Evolutionary conservation across 257 asterid genomes (phyloP), one percentile per base, ranked within the genome.

Genomic region (Leptodermis oblonga): DNA sequence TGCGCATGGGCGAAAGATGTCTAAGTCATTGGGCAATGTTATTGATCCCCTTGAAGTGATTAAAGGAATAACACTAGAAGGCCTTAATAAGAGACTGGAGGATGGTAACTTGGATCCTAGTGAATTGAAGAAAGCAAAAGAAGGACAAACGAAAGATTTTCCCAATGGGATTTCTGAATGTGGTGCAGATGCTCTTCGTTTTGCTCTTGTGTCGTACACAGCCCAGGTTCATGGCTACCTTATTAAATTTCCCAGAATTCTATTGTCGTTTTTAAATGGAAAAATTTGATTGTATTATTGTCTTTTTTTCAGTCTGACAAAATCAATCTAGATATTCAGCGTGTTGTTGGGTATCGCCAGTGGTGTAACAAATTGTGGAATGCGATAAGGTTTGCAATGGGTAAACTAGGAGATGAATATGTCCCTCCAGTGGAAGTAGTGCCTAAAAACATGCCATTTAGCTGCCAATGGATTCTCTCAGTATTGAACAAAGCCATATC

Each of bases 1-100:
- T 85, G 96, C 99, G 0, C 99, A 90, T 79, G 99, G 99, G 49
- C 97, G 97, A 72, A 93, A 93, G 84, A 93, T 93, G 98, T 93
- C 98, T 17, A 93, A 93, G 83, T 90, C 98, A n/a, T 75, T 90
- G 63, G 98, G 98, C 58, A 93, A 93, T 86, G 99, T 93, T 51
- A 64, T 90, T 59, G 99, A 93, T 73, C 99, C 97, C 48, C 78
- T 90, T 33, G 97, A 93, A 83, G 96, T 93, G 30, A 88, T 93
- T 70, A 85, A 73, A 67, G 99, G 99, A 68, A 81, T 90, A 64
- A 74, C 88, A 14, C 75, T 93, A 66, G 81, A 81, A 73, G 84
- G 83, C 80, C 99, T 93, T 71, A 92, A 93, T 79, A 93, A 83
- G 78, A 86, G 96, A 86, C 82, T 93, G 61, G 93, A 86, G 75